Base-by-base conservation (phyloP, 208 protist species). In the Angomonas ambiguus region DNA sequence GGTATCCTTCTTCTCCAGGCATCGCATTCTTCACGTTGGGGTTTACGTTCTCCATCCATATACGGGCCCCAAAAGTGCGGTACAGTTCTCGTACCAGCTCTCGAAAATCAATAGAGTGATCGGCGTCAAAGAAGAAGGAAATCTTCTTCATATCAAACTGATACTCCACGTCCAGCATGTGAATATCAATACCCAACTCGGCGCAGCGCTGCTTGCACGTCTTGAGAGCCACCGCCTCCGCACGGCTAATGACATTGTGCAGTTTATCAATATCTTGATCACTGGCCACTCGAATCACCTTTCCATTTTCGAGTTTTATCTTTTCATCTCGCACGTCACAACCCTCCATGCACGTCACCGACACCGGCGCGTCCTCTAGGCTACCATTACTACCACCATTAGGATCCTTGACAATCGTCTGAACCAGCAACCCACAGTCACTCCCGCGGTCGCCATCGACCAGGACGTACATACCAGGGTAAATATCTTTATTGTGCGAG, bases 81-180 rank as follows among this genome's bases (percentile, higher is more conserved):
- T 95, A 97, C 10, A 97, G 76, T 68, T 96, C 88, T 0, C 87
- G 73, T 18, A 96, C 88, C 0, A 97, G 77, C n/a, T 71, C 67
- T 18, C 92, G 86, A 66, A 97, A 97, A 69, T 97, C 92, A 1
- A 96, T 82, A 65, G 80, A 84, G 75, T 90, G 80, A 65, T 91
- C 90, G 74, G 82, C 85, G 66, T 95, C 78, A 60, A 94, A 97
- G 77, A 90, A 97, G 65, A 97, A 97, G 66, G 83, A 92, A 51
- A 97, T 84, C 73, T 97, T 97, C 69, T 96, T 95, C 80, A 87
- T 88, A 65, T 97, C 92, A 62, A 96, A 96, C 87, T 97, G 92
- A 66, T 95, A 96, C 67, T 97, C 90, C 28, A 82, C 82, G 67
- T 95, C 90, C 31, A 87, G 62, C 22, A 96, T 64, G 53, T 87